Percentiles rank a stretch among this genome's conserved stretches.
phyloP scores from a whole-genome alignment of 2,329 filamentous ascomycete genomes.

The Passalora sequoiae region DNA sequence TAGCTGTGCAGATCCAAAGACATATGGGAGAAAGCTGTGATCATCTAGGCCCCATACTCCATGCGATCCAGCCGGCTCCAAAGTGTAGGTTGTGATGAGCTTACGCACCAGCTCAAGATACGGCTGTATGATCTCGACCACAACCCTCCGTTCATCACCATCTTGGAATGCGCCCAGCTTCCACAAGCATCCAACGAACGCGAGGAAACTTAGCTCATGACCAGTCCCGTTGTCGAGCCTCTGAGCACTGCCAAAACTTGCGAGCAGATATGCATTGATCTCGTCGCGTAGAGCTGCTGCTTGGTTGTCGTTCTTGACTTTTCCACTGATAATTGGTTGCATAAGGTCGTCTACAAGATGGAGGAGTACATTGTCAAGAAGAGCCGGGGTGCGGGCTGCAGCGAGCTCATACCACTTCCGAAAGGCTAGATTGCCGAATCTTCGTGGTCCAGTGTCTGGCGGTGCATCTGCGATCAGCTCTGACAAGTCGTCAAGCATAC shows the following conservation, averaged over 20 bases:
- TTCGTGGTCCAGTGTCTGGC: conserved; percentile 75
- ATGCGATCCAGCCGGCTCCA: conserved; percentile 93
- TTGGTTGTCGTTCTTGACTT: conserved; percentile 39
- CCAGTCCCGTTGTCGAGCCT: conserved; percentile 93
- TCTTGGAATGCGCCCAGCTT: conserved; percentile 74
- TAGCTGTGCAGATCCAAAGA: conserved; percentile 89
- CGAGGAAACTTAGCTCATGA: conserved; percentile 90
- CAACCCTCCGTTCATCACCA: conserved; percentile 70
- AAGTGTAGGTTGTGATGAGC: conserved; percentile 82
- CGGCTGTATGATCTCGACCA: conserved; percentile 77
- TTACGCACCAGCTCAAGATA: conserved; percentile 75
- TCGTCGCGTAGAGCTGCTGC: conserved; percentile 46
- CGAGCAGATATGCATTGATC: conserved; percentile 72
- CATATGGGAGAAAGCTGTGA: conserved; percentile 88
- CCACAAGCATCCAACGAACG: conserved; percentile 86
- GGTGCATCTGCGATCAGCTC: conserved; percentile 70
- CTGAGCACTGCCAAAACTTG: conserved; percentile 81
- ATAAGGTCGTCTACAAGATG: conserved; percentile 49
- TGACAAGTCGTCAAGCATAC: conserved; percentile 61
- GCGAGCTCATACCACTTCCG: conserved; percentile 73
- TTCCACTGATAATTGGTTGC: conserved; percentile 9
- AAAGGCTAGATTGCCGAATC: conserved; percentile 91
- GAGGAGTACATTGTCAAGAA: too few relatives aligned
- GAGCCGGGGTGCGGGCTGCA: conserved; percentile 54
- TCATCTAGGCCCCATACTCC: conserved; percentile 99